Evolutionary conservation across 805 yeast genomes (phyloP), one percentile per base, ranked within the genome.

Genomic region (Kazachstania africana): DNA sequence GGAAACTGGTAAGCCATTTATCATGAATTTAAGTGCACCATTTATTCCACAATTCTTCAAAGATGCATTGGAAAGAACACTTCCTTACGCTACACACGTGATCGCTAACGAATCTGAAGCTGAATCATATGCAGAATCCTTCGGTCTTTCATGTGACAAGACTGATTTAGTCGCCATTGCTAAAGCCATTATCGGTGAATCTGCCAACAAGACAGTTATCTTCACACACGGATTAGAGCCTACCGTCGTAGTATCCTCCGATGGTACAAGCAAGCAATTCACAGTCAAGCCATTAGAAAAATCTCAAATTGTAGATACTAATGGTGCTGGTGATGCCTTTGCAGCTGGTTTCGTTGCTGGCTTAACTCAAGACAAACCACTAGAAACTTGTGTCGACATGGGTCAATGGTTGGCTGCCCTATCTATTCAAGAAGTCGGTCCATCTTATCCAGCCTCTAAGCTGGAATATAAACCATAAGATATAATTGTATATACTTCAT

Each of bases 261-360:
- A 72, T 44, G 57, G 58, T 31, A 44, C 60, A 26, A 47, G 66
- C 24, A 72, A 70, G 35, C 56, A 68, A 24, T 76, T 57, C 66
- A 67, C 78, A 31, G 95, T 91, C 34, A 79, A 72, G 45, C 71
- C 77, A 36, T 72, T 91, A 51, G 79, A 71, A 26, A 47, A 72
- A 27, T 60, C 68, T 28, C 68, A 78, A 60, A 70, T 91, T 38
- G 76, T 70, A 36, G 99, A 91, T 66, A 83, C 97, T 52, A 91
- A 88, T 65, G 98, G 98, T 66, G 97, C 97, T 28, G 97, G 97
- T 60, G 96, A 88, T 57, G 95, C 96, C 10, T 88, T 88, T 55
- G 97, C 96, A 35, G 93, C 91, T 50, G 97, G 97, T 36, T 87
- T 88, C 60, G 62, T 85, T 42, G 94, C 95, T 39, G 91, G 87